phyloP scores from a whole-genome alignment of 257 asterid genomes.

The Primulina huaijiensis region DNA sequence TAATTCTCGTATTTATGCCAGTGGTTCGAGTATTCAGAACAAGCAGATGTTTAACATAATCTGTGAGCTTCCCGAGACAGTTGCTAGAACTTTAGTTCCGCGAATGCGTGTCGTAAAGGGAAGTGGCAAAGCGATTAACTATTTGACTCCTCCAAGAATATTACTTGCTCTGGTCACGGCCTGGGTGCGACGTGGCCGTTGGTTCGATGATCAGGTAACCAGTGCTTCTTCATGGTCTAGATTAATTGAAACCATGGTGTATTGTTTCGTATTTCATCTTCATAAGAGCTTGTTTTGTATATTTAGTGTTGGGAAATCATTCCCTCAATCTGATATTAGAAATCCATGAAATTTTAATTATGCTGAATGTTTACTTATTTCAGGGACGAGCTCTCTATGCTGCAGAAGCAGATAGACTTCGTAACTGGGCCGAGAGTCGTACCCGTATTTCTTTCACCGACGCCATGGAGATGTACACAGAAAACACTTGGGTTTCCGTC shows the following conservation, averaged over 20 bases:
- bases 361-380: neutral
- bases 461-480: constrained; percentile 98
- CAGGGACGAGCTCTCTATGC: constrained; percentile 94
- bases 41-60: constrained; percentile 95
- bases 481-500: constrained; percentile 91
- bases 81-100: constrained; percentile 93
- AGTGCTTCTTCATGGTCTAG: neutral
- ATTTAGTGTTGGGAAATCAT: neutral
- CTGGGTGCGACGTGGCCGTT: constrained; percentile 92
- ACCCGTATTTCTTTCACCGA: constrained; percentile 88
- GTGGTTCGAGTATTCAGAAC: constrained; percentile 87
- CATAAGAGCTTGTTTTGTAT: neutral
- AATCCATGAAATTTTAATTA: neutral
- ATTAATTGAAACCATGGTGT: neutral
- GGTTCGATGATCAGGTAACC: constrained; percentile 93
- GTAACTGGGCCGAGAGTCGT: constrained; percentile 97
- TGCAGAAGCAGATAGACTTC: constrained; percentile 95
- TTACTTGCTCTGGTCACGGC: constrained; percentile 90
- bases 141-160: constrained; percentile 96
- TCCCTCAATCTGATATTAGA: neutral
- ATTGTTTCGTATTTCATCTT: neutral
- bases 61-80: constrained; percentile 98
- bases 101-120: constrained; percentile 98
- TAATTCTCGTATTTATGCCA: constrained; percentile 34
- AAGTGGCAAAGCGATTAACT: constrained; percentile 87